phyloP scores from a whole-genome alignment of 148 eudicot species.

The Diospyros lotus region DNA sequence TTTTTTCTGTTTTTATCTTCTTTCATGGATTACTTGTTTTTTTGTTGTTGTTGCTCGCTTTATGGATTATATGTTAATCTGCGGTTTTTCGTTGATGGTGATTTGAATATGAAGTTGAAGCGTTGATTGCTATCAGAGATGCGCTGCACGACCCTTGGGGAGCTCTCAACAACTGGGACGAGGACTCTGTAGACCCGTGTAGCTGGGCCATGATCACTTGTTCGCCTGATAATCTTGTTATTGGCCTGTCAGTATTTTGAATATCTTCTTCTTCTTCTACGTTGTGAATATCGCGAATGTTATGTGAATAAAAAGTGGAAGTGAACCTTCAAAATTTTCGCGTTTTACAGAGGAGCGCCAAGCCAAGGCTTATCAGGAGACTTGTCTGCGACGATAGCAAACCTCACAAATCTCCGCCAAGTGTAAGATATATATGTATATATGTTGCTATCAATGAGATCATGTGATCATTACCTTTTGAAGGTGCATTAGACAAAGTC shows the following conservation, averaged over 20 bases:
- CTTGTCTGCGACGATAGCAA: constrained; percentile 62
- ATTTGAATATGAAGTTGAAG: constrained; percentile 46
- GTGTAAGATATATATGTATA: constrained; percentile 45
- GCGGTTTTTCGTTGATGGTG: constrained; percentile 11
- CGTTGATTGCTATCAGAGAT: constrained; percentile 59
- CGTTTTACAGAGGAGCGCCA: constrained; percentile 74
- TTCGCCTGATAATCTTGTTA: constrained; percentile 68
- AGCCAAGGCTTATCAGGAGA: constrained; percentile 86
- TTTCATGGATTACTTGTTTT: neutral
- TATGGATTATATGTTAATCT: neutral
- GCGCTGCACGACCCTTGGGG: constrained; percentile 68
- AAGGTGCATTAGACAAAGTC: neutral
- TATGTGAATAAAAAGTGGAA: neutral
- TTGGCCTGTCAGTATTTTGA: constrained; percentile 48
- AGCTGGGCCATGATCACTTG: constrained; percentile 99
- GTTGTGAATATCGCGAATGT: neutral
- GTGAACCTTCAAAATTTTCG: neutral
- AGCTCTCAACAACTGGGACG: constrained; percentile 84
- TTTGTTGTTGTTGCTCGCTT: too few species aligned
- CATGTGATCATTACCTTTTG: neutral
- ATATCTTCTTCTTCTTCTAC: neutral
- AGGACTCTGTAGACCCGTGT: constrained; percentile 95
- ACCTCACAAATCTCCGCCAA: constrained; percentile 82
- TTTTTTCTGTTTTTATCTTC: neutral
- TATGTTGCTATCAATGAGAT: too few species aligned